Evolutionary conservation across 106 monocot species (phyloP).

Genomic region (Phalaenopsis equestris): DNA sequence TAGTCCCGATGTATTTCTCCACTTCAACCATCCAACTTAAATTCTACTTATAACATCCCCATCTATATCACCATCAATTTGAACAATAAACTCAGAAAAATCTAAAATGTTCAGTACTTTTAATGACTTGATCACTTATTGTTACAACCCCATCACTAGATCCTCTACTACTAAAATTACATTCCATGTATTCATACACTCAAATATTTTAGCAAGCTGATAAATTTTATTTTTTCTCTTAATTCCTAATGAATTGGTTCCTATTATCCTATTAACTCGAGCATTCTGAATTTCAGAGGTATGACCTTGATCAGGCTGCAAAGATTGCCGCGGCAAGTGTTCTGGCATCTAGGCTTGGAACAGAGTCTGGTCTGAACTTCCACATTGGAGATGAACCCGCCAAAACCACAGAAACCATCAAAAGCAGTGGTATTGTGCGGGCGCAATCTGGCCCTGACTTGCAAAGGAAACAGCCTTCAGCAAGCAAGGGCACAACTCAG

Average conservation of each 20-base stretch:
- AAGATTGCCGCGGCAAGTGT: slow-evolving; percentile 89
- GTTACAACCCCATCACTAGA: no score
- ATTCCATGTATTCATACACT: not conserved
- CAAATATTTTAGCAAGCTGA: not conserved
- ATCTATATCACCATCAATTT: no score
- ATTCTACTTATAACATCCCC: no score
- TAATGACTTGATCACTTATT: no score
- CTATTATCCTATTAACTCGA: not conserved
- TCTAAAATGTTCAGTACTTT: no score
- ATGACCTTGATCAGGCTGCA: slow-evolving; percentile 94
- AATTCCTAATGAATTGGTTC: not conserved
- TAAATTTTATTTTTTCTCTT: not conserved
- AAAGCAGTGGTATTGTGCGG: slow-evolving; percentile 39
- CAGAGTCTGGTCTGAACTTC: slow-evolving; percentile 73
- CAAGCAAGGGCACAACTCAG: slow-evolving; percentile 6
- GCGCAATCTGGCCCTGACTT: slow-evolving; percentile 32
- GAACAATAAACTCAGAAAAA: no score
- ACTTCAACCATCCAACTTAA: no score
- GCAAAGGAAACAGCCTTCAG: slow-evolving; percentile 45
- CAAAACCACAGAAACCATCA: not conserved
- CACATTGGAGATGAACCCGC: slow-evolving; percentile 46
- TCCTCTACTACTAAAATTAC: no score
- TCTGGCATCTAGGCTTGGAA: slow-evolving; percentile 83
- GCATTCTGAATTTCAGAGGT: slow-evolving; percentile 38
- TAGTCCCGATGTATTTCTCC: no score